Percentiles rank a stretch among this genome's conserved stretches.
phyloP scores from a whole-genome alignment of 257 asterid genomes.

The Rehmannia glutinosa region DNA sequence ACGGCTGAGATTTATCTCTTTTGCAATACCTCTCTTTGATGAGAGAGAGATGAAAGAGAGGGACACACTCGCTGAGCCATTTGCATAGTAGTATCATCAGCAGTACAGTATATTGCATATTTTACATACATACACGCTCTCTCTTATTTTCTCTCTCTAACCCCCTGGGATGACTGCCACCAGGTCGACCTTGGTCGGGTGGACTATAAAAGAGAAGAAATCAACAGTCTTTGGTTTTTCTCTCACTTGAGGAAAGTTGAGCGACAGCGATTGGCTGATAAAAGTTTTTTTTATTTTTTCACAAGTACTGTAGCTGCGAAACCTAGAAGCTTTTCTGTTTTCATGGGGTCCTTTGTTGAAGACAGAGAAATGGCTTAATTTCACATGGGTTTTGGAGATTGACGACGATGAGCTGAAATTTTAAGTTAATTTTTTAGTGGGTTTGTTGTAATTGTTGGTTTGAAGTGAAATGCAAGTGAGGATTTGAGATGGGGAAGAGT shows the following conservation, averaged over 20 bases:
- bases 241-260: conserved; percentile 21
- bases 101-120: conserved; percentile 26
- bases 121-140: not conserved
- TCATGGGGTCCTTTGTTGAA: conserved; percentile 23
- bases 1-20: conserved; percentile 43
- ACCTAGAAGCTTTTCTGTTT: conserved; percentile 22
- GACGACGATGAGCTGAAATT: conserved; percentile 10
- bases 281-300: conserved; percentile 3
- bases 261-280: conserved; percentile 24
- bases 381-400: conserved; percentile 4
- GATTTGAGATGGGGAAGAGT: conserved; percentile 15
- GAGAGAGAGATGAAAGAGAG: conserved; percentile 22
- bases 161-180: conserved; percentile 44
- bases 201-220: conserved; percentile 39
- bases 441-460: conserved; percentile 9
- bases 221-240: conserved; percentile 15
- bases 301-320: conserved; percentile 13
- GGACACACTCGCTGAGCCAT: conserved; percentile 37
- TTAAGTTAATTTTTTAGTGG: conserved; percentile 9
- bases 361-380: conserved; percentile 13
- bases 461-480: conserved; percentile 27
- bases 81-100: conserved; percentile 27
- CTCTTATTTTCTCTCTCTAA: conserved; percentile 19
- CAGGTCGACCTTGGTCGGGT: conserved; percentile 87
- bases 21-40: conserved; percentile 12